Percentiles rank a stretch among this genome's conserved stretches.
Conservation (phyloP, 306 rosid genomes). For the Begonia peltatifolia region DNA sequence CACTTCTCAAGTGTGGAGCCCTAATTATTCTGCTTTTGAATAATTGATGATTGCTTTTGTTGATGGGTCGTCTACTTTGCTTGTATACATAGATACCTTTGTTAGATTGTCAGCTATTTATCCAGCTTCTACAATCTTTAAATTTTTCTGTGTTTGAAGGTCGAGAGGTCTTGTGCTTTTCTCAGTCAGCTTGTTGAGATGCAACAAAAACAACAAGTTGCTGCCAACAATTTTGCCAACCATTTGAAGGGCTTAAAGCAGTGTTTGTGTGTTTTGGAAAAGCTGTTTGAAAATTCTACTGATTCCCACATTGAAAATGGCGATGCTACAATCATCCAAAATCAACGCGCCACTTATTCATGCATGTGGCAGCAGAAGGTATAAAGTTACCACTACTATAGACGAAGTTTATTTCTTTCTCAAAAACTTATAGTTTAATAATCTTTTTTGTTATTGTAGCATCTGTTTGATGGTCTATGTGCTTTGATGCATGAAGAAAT, state of each 20-base stretch:
- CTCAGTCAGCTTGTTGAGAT: conserved; percentile 50
- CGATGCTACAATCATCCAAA: conserved; percentile 27
- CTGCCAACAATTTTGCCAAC: conserved; percentile 43
- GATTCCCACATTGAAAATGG: conserved; percentile 19
- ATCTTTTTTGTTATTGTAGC: conserved; percentile 35
- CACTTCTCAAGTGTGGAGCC: too few species aligned
- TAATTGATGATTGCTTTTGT: too few species aligned
- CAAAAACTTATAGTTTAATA: conserved; percentile 4
- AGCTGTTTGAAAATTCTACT: conserved; percentile 28
- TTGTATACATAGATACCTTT: too few species aligned
- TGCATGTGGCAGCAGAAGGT: conserved; percentile 96
- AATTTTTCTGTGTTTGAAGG: conserved; percentile 27
- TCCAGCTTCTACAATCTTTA: not conserved
- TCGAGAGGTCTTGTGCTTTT: conserved; percentile 48
- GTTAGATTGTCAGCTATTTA: too few species aligned
- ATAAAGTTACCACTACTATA: conserved; percentile 2
- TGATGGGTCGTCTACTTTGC: too few species aligned
- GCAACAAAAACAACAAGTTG: conserved; percentile 58
- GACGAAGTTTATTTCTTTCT: conserved; percentile 6
- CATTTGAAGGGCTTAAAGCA: conserved; percentile 45
- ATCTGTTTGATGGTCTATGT: conserved; percentile 54
- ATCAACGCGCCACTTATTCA: conserved; percentile 32
- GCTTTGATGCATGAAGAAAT: conserved; percentile 36
- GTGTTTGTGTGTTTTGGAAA: conserved; percentile 36
- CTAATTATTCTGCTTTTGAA: too few species aligned